Conservation (phyloP, 352 stramenopile genomes). For the Phytophthora idaei region DNA sequence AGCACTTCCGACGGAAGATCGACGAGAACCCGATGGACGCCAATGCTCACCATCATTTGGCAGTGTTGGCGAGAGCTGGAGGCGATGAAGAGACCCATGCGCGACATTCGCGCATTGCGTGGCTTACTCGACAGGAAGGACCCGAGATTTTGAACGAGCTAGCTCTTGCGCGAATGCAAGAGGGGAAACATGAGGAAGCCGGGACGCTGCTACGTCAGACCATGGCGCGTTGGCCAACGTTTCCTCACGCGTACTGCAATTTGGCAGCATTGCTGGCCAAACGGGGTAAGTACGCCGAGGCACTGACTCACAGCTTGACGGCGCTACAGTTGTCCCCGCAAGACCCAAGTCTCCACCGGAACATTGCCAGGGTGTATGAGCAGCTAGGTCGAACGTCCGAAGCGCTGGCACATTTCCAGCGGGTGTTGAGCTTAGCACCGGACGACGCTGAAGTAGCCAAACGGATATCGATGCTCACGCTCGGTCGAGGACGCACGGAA, state of each 20-base stretch:
- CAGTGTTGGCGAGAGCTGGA: constrained; percentile 56
- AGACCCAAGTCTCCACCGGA: constrained; percentile 60
- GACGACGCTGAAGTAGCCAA: constrained; percentile 43
- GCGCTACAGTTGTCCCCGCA: constrained; percentile 48
- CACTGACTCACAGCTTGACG: constrained; percentile 40
- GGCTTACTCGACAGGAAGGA: constrained; percentile 59
- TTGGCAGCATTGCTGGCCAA: constrained; percentile 53
- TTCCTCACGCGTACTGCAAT: constrained; percentile 59
- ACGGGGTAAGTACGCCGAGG: constrained; percentile 51
- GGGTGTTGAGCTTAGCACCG: constrained; percentile 39
- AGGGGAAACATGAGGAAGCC: constrained; percentile 48
- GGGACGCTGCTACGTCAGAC: constrained; percentile 47
- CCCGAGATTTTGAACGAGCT: constrained; percentile 69
- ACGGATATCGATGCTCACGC: constrained; percentile 53
- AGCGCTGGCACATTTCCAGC: constrained; percentile 53
- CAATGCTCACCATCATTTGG: constrained; percentile 60
- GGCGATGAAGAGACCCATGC: constrained; percentile 49
- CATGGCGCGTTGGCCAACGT: constrained; percentile 54
- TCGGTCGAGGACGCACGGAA: constrained; percentile 36
- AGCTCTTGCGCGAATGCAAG: constrained; percentile 55
- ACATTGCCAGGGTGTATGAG: constrained; percentile 63
- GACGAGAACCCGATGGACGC: constrained; percentile 61
- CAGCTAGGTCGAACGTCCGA: constrained; percentile 53
- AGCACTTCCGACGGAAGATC: constrained; percentile 65
- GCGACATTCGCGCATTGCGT: constrained; percentile 60